Evolutionary conservation across 345 rosid genomes (phyloP).

Genomic region (Pistacia integerrima): DNA sequence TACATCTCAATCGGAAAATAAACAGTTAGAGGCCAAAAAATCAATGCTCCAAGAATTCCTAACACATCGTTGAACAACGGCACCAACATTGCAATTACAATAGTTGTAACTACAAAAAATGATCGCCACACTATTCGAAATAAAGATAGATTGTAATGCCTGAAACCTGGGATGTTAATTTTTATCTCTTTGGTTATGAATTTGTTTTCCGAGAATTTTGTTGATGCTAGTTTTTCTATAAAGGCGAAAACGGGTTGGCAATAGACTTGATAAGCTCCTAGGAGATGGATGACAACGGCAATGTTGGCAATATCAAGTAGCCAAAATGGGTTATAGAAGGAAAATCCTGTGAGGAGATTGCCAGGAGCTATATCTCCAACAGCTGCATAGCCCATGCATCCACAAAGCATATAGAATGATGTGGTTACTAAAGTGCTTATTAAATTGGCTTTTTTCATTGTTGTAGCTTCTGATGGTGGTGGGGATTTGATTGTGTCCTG

Average conservation of each 20-base stretch:
- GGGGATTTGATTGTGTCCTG: slow-evolving; percentile 52
- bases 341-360: slow-evolving; percentile 57
- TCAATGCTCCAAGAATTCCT: slow-evolving; percentile 55
- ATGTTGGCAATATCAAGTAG: slow-evolving; percentile 56
- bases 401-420: slow-evolving; percentile 49
- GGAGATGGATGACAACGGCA: slow-evolving; percentile 58
- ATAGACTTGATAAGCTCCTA: slow-evolving; percentile 62
- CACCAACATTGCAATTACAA: slow-evolving; percentile 51
- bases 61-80: slow-evolving; percentile 55
- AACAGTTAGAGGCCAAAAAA: slow-evolving; percentile 59
- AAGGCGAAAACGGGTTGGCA: slow-evolving; percentile 58
- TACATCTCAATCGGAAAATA: slow-evolving; percentile 64
- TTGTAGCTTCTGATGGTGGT: slow-evolving; percentile 48
- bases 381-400: slow-evolving; percentile 60
- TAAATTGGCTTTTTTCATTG: slow-evolving; percentile 49
- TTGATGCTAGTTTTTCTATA: slow-evolving; percentile 36
- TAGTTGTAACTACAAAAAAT: slow-evolving; percentile 42
- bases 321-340: slow-evolving; percentile 61
- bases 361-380: slow-evolving; percentile 55
- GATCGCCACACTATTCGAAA: slow-evolving; percentile 54
- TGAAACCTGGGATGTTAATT: slow-evolving; percentile 30
- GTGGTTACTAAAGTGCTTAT: slow-evolving; percentile 41
- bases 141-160: slow-evolving; percentile 32
- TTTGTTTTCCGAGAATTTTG: slow-evolving; percentile 33
- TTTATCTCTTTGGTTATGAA: slow-evolving; percentile 41